phyloP scores from a whole-genome alignment of 768 basidiomycete genomes.

The Rhizopogon roseolus region DNA sequence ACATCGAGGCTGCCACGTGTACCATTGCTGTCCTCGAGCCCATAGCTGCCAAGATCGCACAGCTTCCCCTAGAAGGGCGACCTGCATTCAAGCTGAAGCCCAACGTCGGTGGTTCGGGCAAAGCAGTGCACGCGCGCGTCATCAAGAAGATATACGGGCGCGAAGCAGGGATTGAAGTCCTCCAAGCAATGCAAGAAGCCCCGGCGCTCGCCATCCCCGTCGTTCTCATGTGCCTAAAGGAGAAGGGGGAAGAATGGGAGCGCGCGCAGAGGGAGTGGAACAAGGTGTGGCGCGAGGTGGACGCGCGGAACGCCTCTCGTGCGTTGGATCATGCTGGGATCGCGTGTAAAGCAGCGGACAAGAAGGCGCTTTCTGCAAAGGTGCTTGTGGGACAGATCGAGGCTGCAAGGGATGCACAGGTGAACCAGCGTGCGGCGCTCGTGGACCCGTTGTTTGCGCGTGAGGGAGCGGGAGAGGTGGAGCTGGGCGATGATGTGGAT shows the following conservation, averaged over 20 bases:
- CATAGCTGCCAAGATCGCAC: slow-evolving; percentile 79
- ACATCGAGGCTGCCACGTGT: slow-evolving; percentile 91
- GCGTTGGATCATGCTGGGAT: slow-evolving; percentile 92
- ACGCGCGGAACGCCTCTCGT: slow-evolving; percentile 90
- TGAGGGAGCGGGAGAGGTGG: slow-evolving; percentile 59
- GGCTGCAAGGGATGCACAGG: slow-evolving; percentile 76
- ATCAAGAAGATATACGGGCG: slow-evolving; percentile 97
- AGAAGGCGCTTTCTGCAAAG: slow-evolving; percentile 74
- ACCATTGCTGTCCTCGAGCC: slow-evolving; percentile 92
- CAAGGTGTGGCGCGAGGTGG: slow-evolving; percentile 96
- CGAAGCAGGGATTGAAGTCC: slow-evolving; percentile 75
- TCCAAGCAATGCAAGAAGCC: slow-evolving; percentile 88
- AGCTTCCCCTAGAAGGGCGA: slow-evolving; percentile 75
- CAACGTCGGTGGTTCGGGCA: slow-evolving; percentile 76
- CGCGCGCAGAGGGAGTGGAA: slow-evolving; percentile 97
- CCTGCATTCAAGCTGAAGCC: slow-evolving; percentile 81
- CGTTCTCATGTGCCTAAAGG: slow-evolving; percentile 83
- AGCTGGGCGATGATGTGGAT: slow-evolving; percentile 46
- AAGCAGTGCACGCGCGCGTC: slow-evolving; percentile 88
- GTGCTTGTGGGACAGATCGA: slow-evolving; percentile 83
- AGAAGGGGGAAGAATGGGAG: slow-evolving; percentile 99
- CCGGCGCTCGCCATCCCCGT: slow-evolving; percentile 87
- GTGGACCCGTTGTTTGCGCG: slow-evolving; percentile 50
- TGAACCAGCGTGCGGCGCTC: slow-evolving; percentile 62
- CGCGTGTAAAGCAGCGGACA: slow-evolving; percentile 86